phyloP scores from a whole-genome alignment of 768 basidiomycete genomes.

The Tricholoma sp. region DNA sequence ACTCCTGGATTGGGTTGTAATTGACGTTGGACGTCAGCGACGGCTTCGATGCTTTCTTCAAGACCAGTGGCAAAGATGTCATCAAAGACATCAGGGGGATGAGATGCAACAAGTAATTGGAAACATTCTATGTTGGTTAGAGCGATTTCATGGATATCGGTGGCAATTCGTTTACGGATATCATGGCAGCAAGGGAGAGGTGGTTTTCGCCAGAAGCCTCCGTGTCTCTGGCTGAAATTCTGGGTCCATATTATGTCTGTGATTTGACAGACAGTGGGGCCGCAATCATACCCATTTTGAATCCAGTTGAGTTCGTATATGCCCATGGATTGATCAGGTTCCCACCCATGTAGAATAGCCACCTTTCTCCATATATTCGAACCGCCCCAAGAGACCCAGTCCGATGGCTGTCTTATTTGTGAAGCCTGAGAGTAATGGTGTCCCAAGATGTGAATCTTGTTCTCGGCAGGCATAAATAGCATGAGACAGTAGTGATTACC shows the following conservation, averaged over 20 bases:
- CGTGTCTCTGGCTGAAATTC: not conserved
- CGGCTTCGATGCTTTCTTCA: not conserved
- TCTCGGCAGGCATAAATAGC: not conserved
- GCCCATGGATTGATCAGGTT: not conserved
- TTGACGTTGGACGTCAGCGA: too few species aligned
- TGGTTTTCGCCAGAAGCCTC: constrained; percentile 4
- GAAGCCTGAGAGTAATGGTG: not conserved
- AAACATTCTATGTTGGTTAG: not conserved
- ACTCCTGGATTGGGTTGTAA: too few species aligned
- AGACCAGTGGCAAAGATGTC: not conserved
- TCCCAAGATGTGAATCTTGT: not conserved
- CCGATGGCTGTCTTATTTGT: not conserved
- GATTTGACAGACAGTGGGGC: constrained; percentile 4
- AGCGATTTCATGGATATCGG: not conserved
- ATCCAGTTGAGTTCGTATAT: not conserved
- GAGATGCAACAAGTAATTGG: not conserved
- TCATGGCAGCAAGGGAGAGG: constrained; percentile 2
- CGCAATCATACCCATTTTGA: constrained; percentile 11
- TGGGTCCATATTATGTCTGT: constrained; percentile 6
- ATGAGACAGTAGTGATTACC: not conserved
- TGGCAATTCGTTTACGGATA: not conserved
- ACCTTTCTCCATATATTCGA: not conserved
- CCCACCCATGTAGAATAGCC: constrained; percentile 1
- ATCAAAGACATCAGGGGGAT: not conserved
- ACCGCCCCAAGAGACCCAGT: constrained; percentile 1